Evolutionary conservation across 495 filamentous ascomycete genomes (phyloP).

Genomic region (Penicillium lividum): DNA sequence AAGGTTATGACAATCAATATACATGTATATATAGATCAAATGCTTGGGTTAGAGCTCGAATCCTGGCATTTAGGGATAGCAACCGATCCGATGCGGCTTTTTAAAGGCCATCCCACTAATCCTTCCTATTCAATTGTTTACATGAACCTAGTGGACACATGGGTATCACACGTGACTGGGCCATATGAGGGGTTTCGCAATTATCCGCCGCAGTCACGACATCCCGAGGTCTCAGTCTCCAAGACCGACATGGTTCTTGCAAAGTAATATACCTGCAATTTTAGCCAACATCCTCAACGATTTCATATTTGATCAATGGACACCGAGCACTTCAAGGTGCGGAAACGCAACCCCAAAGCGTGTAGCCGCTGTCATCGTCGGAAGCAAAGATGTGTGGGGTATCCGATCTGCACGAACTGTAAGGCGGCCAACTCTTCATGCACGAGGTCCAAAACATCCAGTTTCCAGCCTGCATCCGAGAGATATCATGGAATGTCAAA

Average conservation of each 20-base stretch:
- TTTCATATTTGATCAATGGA: background rate
- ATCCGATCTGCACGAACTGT: conserved; percentile 24
- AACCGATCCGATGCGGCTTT: too few species aligned
- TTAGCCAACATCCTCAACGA: too few species aligned
- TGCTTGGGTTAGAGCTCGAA: background rate
- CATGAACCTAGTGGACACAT: background rate
- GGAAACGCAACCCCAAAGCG: conserved; percentile 25
- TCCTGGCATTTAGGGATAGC: too few species aligned
- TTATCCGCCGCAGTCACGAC: conserved; percentile 6
- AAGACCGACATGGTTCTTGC: background rate
- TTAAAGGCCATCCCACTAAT: too few species aligned
- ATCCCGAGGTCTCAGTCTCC: background rate
- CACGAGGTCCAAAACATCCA: conserved; percentile 13
- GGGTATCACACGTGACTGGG: conserved; percentile 3
- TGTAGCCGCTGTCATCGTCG: conserved; percentile 26
- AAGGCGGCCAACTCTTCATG: conserved; percentile 19
- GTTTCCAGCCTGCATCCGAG: conserved; percentile 10
- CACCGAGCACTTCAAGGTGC: conserved; percentile 19
- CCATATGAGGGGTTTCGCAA: conserved; percentile 7
- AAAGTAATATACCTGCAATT: background rate
- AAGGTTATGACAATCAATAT: background rate
- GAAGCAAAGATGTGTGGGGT: conserved; percentile 28
- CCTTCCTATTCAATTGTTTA: too few species aligned
- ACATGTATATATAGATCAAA: conserved; percentile 10
- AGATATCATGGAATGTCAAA: conserved; percentile 32